Evolutionary conservation across 495 filamentous ascomycete species (phyloP).

Genomic region (Hyaloscypha variabilis): DNA sequence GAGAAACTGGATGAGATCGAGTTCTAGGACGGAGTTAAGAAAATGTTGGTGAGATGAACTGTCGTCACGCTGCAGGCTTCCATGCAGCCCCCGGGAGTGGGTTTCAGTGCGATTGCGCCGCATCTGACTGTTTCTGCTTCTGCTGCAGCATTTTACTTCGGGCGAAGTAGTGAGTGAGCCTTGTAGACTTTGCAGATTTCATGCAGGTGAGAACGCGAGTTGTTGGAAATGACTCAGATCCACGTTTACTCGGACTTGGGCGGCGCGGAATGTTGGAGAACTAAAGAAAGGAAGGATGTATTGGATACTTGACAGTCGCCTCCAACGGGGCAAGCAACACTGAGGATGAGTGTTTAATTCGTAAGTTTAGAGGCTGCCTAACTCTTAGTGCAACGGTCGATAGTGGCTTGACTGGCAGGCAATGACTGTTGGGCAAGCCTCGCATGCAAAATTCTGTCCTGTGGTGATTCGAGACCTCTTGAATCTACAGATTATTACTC

Average conservation of each 20-base stretch:
- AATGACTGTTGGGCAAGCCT: not conserved
- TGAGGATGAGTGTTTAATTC: constrained; percentile 3
- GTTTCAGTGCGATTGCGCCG: constrained; percentile 17
- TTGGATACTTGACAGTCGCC: constrained; percentile 5
- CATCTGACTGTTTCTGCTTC: constrained; percentile 13
- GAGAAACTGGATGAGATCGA: not conserved
- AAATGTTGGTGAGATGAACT: not conserved
- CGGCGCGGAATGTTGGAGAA: constrained; percentile 3
- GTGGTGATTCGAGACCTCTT: not conserved
- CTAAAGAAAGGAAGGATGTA: not conserved
- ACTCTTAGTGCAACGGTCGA: not conserved
- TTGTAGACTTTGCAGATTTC: not conserved
- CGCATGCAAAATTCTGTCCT: not conserved
- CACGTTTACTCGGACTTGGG: constrained; percentile 1
- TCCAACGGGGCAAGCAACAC: not conserved
- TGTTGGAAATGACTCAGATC: constrained; percentile 26
- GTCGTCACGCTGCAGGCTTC: constrained; percentile 23
- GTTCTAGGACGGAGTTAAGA: constrained; percentile 7
- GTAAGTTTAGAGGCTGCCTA: not conserved
- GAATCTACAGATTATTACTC: not conserved
- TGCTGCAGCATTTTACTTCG: not conserved
- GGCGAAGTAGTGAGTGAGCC: not conserved
- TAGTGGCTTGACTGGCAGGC: constrained; percentile 1
- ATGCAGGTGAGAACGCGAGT: constrained; percentile 11
- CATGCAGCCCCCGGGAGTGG: constrained; percentile 2